phyloP scores from a whole-genome alignment of 1,139 yeast genomes.

The Candida sp. region DNA sequence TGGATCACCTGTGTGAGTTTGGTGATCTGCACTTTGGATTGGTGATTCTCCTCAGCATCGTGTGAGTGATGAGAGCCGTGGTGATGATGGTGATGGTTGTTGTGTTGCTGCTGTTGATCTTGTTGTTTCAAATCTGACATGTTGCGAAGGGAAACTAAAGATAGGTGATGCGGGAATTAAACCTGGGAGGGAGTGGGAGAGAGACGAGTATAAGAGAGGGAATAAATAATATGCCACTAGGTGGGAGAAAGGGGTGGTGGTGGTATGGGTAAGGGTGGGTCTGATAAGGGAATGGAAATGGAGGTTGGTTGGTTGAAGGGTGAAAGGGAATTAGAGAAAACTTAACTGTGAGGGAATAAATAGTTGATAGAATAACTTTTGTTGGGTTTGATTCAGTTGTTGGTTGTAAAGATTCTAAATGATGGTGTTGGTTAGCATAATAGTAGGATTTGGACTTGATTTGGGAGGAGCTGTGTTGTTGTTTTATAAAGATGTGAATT shows the following conservation, averaged over 20 bases:
- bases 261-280: background rate
- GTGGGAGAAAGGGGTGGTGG: no score
- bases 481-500: no score
- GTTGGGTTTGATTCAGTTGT: background rate
- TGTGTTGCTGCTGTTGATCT: background rate
- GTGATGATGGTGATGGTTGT: background rate
- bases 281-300: background rate
- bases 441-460: background rate
- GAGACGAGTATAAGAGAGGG: background rate
- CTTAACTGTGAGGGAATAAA: background rate
- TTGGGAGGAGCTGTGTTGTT: no score
- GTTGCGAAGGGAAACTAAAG: background rate
- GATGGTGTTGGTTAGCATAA: background rate
- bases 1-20: slow-evolving; percentile 53
- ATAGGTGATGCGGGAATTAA: background rate
- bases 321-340: background rate
- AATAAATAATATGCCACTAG: background rate
- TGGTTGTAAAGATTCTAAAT: background rate
- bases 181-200: background rate
- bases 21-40: slow-evolving; percentile 28
- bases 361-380: background rate
- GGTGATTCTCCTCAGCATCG: slow-evolving; percentile 18
- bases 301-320: background rate
- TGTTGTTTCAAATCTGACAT: slow-evolving; percentile 4
- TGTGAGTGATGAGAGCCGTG: no score